These are phyloP conservation scores for Aspergillus steynii DNA, from an alignment of 495 filamentous ascomycete species.

Conservation along the genomic window DNA sequence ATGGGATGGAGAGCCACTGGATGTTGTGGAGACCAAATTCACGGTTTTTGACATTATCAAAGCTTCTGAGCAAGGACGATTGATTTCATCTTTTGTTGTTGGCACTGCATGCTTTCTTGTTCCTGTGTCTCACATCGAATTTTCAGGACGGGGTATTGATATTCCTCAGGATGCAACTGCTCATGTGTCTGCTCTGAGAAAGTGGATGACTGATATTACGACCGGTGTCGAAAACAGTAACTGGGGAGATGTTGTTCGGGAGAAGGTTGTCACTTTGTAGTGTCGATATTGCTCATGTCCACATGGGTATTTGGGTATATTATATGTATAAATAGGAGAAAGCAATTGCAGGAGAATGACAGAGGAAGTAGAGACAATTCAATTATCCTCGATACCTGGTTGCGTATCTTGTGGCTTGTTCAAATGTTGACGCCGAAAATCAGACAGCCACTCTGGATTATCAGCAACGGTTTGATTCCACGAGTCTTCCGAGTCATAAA, in stretches of 20 bases:
- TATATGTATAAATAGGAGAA: too few species aligned
- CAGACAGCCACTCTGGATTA: constrained; percentile 52
- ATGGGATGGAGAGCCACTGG: too few species aligned
- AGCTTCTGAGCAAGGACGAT: too few species aligned
- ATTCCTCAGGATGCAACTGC: not conserved
- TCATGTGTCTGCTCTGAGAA: not conserved
- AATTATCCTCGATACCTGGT: not conserved
- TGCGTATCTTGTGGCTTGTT: not conserved
- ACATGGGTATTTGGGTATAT: too few species aligned
- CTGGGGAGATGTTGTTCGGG: not conserved
- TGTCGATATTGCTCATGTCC: not conserved
- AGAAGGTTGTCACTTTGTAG: not conserved
- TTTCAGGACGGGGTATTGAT: not conserved
- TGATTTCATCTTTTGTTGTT: too few species aligned
- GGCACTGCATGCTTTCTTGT: not conserved
- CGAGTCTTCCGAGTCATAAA: constrained; percentile 59
- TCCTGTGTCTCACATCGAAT: not conserved
- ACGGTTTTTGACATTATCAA: too few species aligned
- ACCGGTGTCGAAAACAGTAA: not conserved
- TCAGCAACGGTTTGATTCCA: constrained; percentile 67
- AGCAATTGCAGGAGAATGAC: not conserved
- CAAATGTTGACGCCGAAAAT: constrained; percentile 15
- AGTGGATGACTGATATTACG: not conserved
- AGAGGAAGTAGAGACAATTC: not conserved
- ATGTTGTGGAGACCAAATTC: too few species aligned